These are phyloP conservation scores for Cyamopsis tetragonoloba DNA, from an alignment of 306 rosid genomes.

Conservation along the genomic window DNA sequence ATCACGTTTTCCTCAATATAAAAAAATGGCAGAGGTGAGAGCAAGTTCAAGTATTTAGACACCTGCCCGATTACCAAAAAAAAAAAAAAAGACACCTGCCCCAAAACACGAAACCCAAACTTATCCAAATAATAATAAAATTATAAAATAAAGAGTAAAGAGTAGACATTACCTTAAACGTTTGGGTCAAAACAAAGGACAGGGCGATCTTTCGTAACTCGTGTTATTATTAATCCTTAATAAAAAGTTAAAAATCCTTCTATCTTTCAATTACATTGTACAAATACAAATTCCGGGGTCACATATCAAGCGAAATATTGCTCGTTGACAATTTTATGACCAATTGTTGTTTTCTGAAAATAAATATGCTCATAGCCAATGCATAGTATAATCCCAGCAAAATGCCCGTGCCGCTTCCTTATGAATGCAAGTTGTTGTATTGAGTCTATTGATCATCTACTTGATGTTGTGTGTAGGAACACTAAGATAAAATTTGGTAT, in stretches of 20 bases:
- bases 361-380: background rate
- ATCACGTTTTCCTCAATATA: too few relatives aligned
- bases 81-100: too few relatives aligned
- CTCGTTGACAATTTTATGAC: background rate
- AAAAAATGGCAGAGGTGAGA: too few relatives aligned
- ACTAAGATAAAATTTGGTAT: slow-evolving; percentile 82
- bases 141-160: too few relatives aligned
- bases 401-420: background rate
- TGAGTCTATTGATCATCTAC: slow-evolving; percentile 33
- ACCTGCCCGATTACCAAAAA: too few relatives aligned
- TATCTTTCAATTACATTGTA: slow-evolving; percentile 9
- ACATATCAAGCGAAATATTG: slow-evolving; percentile 3
- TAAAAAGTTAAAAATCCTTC: too few relatives aligned
- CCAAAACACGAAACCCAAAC: too few relatives aligned
- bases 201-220: background rate
- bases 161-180: too few relatives aligned
- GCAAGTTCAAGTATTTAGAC: too few relatives aligned
- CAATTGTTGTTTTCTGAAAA: background rate
- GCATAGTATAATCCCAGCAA: background rate
- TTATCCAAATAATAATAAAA: too few relatives aligned
- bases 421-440: slow-evolving; percentile 14
- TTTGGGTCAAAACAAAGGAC: too few relatives aligned
- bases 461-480: slow-evolving; percentile 79
- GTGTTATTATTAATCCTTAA: slow-evolving; percentile 1
- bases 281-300: background rate